A percentile compares a stretch with the other conserved stretches of the same genome.
Evolutionary conservation across 73 alveolate genomes (phyloP).

Genomic region (Paramecium biaurelia): DNA sequence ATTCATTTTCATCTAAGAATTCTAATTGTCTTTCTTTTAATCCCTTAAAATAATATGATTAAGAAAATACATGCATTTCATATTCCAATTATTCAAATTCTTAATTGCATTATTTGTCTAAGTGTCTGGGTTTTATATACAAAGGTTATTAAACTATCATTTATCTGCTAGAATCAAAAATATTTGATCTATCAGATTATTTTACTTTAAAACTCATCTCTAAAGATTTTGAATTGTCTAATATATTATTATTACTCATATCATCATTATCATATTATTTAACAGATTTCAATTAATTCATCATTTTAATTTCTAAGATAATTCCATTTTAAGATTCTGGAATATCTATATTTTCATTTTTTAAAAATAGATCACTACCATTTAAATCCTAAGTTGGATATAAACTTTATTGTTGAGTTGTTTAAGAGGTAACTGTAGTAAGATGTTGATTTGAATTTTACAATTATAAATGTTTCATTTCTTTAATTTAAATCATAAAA

Average conservation of each 20-base stretch:
- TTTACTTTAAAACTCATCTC: not conserved
- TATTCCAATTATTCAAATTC: not conserved
- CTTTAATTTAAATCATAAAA: not conserved
- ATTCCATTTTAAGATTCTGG: not conserved
- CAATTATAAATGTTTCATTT: not conserved
- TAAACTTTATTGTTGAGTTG: not conserved
- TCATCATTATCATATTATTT: not conserved
- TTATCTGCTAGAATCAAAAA: not conserved
- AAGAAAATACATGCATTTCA: not conserved
- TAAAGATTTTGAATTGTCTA: not conserved
- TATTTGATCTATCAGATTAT: not conserved
- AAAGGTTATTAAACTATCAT: not conserved
- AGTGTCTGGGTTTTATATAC: not conserved
- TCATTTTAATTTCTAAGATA: not conserved
- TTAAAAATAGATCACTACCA: not conserved
- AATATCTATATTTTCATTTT: not conserved
- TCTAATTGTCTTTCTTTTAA: not conserved
- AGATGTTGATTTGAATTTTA: not conserved
- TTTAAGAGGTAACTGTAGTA: not conserved
- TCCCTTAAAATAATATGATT: not conserved
- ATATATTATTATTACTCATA: not conserved
- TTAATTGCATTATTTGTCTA: not conserved
- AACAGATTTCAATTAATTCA: not conserved
- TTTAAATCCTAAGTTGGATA: not conserved
- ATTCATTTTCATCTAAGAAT: not conserved